A percentile compares a stretch with the other conserved stretches of the same genome.
Evolutionary conservation across 352 stramenopile species (phyloP).

Genomic region (Phytophthora fragariae): DNA sequence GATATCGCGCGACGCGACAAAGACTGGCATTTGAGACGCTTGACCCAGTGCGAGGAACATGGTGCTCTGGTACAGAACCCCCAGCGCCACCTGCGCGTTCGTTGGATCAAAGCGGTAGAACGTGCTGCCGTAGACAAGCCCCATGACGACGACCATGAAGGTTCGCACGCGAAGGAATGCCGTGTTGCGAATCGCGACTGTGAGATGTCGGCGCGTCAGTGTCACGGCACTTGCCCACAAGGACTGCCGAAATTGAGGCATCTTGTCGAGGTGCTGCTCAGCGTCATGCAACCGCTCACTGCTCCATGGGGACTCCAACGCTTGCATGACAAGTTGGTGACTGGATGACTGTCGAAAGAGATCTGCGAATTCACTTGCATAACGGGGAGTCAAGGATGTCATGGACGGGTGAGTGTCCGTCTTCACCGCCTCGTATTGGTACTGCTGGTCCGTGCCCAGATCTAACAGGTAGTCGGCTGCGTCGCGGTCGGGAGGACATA

Average conservation of each 20-base stretch:
- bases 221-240: conserved; percentile 59
- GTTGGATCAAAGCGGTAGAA: conserved; percentile 37
- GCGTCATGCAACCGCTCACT: conserved; percentile 6
- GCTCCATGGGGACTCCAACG: conserved; percentile 54
- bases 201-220: conserved; percentile 47
- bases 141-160: conserved; percentile 35
- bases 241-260: conserved; percentile 35
- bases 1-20: conserved; percentile 55
- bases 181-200: conserved; percentile 30
- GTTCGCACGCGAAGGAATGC: conserved; percentile 25
- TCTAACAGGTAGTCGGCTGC: conserved; percentile 52
- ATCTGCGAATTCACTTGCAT: conserved; percentile 26
- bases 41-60: conserved; percentile 68
- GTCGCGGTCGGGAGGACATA: conserved; percentile 37
- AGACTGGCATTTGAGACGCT: conserved; percentile 60
- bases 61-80: conserved; percentile 71
- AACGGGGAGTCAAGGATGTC: too few relatives aligned
- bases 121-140: conserved; percentile 28
- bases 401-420: too few relatives aligned
- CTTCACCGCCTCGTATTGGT: conserved; percentile 41
- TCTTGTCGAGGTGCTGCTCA: conserved; percentile 59
- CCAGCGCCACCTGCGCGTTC: conserved; percentile 44
- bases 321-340: conserved; percentile 45
- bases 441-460: conserved; percentile 36
- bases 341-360: conserved; percentile 31